phyloP scores from a whole-genome alignment of 495 filamentous ascomycete genomes.

The Penicillium macrosclerotiorum region DNA sequence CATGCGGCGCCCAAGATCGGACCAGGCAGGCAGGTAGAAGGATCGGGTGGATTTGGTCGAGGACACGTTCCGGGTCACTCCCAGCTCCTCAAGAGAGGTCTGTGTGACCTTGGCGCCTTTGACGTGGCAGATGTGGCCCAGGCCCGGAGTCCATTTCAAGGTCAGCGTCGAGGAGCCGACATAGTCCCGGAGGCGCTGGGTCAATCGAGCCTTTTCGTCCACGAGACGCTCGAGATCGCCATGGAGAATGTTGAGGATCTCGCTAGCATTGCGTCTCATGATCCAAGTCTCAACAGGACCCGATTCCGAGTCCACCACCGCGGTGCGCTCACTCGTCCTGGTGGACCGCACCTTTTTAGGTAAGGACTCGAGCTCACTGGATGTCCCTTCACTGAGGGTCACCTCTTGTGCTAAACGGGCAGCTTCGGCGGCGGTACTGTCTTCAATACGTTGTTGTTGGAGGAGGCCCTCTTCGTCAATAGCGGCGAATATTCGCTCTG shows the following conservation, averaged over 20 bases:
- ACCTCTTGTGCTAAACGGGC: constrained; percentile 67
- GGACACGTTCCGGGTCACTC: constrained; percentile 59
- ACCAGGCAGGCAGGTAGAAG: constrained; percentile 84
- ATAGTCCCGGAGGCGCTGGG: constrained; percentile 54
- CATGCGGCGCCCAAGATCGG: constrained; percentile 67
- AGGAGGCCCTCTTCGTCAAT: constrained; percentile 93
- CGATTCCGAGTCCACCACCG: constrained; percentile 28
- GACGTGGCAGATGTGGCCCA: constrained; percentile 88
- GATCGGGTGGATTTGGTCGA: constrained; percentile 81
- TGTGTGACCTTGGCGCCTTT: constrained; percentile 71
- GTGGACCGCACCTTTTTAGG: constrained; percentile 43
- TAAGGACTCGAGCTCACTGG: constrained; percentile 44
- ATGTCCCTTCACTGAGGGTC: constrained; percentile 55
- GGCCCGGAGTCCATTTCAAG: constrained; percentile 76
- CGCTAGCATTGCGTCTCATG: constrained; percentile 74
- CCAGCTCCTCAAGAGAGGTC: constrained; percentile 37
- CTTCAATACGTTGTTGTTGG: constrained; percentile 72
- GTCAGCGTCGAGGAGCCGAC: constrained; percentile 61
- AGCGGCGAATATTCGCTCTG: constrained; percentile 65
- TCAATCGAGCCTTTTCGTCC: constrained; percentile 57
- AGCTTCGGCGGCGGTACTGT: constrained; percentile 65
- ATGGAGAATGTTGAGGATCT: constrained; percentile 64
- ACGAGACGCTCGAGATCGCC: constrained; percentile 55
- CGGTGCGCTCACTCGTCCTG: constrained; percentile 30
- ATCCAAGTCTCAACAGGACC: constrained; percentile 68